Evolutionary conservation across 345 rosid species (phyloP).

Genomic region (Firmiana major): DNA sequence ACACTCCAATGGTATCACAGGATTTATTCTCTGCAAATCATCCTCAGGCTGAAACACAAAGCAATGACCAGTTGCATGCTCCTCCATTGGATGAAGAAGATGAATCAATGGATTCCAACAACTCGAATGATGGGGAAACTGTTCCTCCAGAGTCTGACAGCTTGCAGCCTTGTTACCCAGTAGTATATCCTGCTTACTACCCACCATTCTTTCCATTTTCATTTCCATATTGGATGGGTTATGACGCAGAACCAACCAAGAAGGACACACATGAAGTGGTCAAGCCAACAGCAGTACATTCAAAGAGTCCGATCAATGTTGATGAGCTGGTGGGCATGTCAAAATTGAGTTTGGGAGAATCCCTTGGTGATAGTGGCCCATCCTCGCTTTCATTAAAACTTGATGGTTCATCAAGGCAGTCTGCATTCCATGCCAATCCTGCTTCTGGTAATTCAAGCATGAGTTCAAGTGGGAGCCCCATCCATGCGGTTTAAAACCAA

Average conservation of each 20-base stretch:
- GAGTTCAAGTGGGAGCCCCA: slow-evolving; percentile 44
- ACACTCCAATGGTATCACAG: slow-evolving; percentile 50
- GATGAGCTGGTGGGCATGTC: slow-evolving; percentile 95
- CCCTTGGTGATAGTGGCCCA: slow-evolving; percentile 48
- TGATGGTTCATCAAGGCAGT: slow-evolving; percentile 72
- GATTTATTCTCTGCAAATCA: slow-evolving; percentile 46
- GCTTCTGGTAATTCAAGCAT: slow-evolving; percentile 48
- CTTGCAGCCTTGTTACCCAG: slow-evolving; percentile 48
- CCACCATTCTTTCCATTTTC: slow-evolving; percentile 72
- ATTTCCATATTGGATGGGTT: slow-evolving; percentile 68
- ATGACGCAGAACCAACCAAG: slow-evolving; percentile 37
- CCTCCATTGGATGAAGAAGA: slow-evolving; percentile 79
- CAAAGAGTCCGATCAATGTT: slow-evolving; percentile 83
- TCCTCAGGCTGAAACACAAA: slow-evolving; percentile 40
- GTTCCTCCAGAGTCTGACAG: slow-evolving; percentile 41
- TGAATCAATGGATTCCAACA: slow-evolving; percentile 93
- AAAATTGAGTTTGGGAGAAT: slow-evolving; percentile 75
- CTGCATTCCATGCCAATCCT: slow-evolving; percentile 94
- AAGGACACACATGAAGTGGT: slow-evolving; percentile 63
- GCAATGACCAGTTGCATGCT: slow-evolving; percentile 39
- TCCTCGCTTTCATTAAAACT: slow-evolving; percentile 73
- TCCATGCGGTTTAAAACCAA: slow-evolving; percentile 48
- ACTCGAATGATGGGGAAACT: slow-evolving; percentile 67
- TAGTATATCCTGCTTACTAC: slow-evolving; percentile 67
- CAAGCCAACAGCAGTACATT: slow-evolving; percentile 78